Percentiles rank a stretch among this genome's conserved stretches.
These are phyloP conservation scores for Vigna trinervia DNA, from an alignment of 306 rosid species.

Conservation along the genomic window DNA sequence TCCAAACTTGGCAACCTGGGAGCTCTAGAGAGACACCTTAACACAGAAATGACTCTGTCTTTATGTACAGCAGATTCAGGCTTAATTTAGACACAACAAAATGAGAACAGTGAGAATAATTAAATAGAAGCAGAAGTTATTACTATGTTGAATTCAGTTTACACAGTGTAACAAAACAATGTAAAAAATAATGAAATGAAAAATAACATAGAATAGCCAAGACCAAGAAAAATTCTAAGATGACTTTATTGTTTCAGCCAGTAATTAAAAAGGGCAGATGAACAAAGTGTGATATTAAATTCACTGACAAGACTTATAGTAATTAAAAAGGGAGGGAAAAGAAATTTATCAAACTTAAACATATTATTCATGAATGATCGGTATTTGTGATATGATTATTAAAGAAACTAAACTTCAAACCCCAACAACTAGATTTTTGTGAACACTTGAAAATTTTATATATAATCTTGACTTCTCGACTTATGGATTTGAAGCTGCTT, in stretches of 20 bases:
- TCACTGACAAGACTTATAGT: background rate
- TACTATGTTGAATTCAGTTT: slow-evolving; percentile 10
- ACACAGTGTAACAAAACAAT: slow-evolving; percentile 15
- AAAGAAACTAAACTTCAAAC: background rate
- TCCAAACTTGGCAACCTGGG: slow-evolving; percentile 89
- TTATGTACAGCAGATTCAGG: slow-evolving; percentile 49
- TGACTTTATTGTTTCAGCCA: background rate
- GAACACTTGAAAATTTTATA: background rate
- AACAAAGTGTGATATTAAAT: background rate
- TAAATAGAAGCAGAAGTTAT: slow-evolving; percentile 35
- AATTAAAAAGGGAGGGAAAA: slow-evolving; percentile 5
- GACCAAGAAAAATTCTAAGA: slow-evolving; percentile 23
- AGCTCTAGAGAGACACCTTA: slow-evolving; percentile 92
- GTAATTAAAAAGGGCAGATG: background rate
- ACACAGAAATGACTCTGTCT: slow-evolving; percentile 54
- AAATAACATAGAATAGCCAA: slow-evolving; percentile 28
- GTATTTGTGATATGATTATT: background rate
- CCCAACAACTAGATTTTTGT: background rate
- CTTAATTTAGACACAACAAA: slow-evolving; percentile 53
- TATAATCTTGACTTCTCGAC: background rate
- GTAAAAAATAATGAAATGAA: slow-evolving; percentile 14
- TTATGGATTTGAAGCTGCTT: background rate
- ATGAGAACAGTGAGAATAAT: slow-evolving; percentile 41
- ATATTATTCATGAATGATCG: slow-evolving; percentile 5
- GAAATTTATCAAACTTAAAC: slow-evolving; percentile 1